Base-by-base conservation (phyloP, 2,329 filamentous ascomycete species). In the Verticillium zaregamsianum region DNA sequence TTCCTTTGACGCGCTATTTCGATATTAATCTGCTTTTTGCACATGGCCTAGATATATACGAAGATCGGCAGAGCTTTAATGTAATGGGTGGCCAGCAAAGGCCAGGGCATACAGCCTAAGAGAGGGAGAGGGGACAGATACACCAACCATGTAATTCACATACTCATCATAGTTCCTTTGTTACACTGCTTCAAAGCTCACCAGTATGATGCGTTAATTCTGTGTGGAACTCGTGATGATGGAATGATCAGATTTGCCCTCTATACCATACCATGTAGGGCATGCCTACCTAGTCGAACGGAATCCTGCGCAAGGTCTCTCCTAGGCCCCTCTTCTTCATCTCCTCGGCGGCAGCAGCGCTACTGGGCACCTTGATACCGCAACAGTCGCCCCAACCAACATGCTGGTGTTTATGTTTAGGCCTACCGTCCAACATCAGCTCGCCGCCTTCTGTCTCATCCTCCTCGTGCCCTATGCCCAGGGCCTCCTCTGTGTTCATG, bases 351-450 rank as follows among this genome's bases (percentile, higher is more conserved):
- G 95, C 96, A 32, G 93, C 96, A 62, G 98, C 84, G 59, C 92
- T 94, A 72, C 93, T 97, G 0, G 95, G 96, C 17, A 99, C 95
- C 69, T 96, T 94, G 76, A 99, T 99, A 31, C 95, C 95, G 73
- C 95, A 99, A 75, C 95, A 99, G 74, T 99, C 95, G 5, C 94
- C 94, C 91, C 95, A 99, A 25, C 86, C 86, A 61, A 81, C 86
- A 57, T 85, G 84, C 58, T 89, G 85, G 75, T 95, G 90, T 64
- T 89, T 84, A 75, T 93, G 89, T 67, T 82, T 85, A 61, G 85
- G 82, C n/a, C 8, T 45, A 65, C 79, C 78, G 58, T 88, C 86
- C 31, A 89, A 84, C 31, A 87, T 79, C n/a, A 86, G 83, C 62
- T 86, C 86, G 0, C 85, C 83, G 59, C 80, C 82, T 59, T 82